A percentile compares a stretch with the other conserved stretches of the same genome.
These are phyloP conservation scores for Aciculoconidium aculeatum DNA, from an alignment of 805 yeast species.

Conservation along the genomic window DNA sequence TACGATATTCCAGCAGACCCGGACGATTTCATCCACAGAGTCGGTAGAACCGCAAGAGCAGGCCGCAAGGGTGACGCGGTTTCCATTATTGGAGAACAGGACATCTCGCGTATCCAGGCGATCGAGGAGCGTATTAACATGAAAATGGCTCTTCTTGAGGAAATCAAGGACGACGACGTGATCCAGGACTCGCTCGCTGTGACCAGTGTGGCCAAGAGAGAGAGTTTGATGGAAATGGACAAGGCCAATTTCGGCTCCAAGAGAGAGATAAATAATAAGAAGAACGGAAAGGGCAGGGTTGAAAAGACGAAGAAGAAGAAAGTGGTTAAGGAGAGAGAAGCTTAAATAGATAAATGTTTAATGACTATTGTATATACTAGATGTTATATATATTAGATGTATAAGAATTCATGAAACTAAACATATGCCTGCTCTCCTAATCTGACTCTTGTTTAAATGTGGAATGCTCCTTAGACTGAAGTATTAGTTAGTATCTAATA, in stretches of 20 bases:
- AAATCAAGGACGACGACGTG: conserved; percentile 69
- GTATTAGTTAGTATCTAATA: too few relatives aligned
- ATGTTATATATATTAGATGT: too few relatives aligned
- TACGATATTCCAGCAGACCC: conserved; percentile 95
- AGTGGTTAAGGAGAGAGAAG: conserved; percentile 3
- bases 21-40: conserved; percentile 93
- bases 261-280: conserved; percentile 44
- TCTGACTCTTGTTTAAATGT: too few relatives aligned
- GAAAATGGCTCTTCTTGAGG: conserved; percentile 71
- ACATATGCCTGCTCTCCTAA: too few relatives aligned
- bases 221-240: conserved; percentile 91
- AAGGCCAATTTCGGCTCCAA: conserved; percentile 81
- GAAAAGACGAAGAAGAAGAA: conserved; percentile 1
- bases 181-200: conserved; percentile 65
- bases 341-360: too few relatives aligned
- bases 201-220: conserved; percentile 80
- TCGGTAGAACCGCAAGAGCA: conserved; percentile 99
- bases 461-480: too few relatives aligned
- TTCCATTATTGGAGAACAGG: conserved; percentile 79
- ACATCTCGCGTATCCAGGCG: conserved; percentile 71
- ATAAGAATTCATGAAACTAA: conserved; percentile 1
- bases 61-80: conserved; percentile 84
- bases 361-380: too few relatives aligned
- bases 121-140: conserved; percentile 80
- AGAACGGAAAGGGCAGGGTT: conserved; percentile 16